These are phyloP conservation scores for Pisolithus albus DNA, from an alignment of 768 basidiomycete species.

Conservation along the genomic window DNA sequence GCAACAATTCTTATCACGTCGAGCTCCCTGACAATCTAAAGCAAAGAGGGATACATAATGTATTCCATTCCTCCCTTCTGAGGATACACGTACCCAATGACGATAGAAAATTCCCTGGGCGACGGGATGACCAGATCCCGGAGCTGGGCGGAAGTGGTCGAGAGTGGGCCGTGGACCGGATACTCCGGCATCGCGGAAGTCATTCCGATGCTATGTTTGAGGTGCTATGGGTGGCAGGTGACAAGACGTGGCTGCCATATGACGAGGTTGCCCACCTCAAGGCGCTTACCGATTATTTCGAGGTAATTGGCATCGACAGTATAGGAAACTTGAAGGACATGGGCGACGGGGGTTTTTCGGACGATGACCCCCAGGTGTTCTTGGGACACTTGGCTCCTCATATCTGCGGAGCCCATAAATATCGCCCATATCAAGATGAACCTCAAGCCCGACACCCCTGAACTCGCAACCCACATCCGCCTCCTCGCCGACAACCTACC, in stretches of 20 bases:
- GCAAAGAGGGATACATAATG: slow-evolving; percentile 11
- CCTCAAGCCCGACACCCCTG: no score
- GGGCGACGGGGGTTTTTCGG: no score
- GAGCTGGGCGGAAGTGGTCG: no score
- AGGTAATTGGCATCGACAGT: slow-evolving; percentile 19
- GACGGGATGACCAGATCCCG: no score
- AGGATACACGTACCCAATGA: slow-evolving; percentile 10
- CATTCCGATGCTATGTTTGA: slow-evolving; percentile 18
- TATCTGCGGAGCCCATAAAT: no score
- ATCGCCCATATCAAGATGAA: no score
- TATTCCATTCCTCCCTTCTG: slow-evolving; percentile 18
- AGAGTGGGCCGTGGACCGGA: no score
- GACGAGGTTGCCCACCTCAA: slow-evolving; percentile 15
- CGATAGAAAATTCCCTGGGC: no score
- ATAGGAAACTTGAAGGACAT: background rate
- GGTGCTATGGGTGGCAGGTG: slow-evolving; percentile 22
- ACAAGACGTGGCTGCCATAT: slow-evolving; percentile 28
- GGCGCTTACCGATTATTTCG: slow-evolving; percentile 22
- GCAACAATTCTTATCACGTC: slow-evolving; percentile 14
- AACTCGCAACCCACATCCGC: no score
- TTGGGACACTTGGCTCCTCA: no score
- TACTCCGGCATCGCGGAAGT: slow-evolving; percentile 5
- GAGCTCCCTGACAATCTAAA: slow-evolving; percentile 14
- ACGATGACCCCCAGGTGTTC: no score
- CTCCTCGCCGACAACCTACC: no score